Evolutionary conservation across 208 protist species (phyloP).

Genomic region (Leptomonas seymouri): DNA sequence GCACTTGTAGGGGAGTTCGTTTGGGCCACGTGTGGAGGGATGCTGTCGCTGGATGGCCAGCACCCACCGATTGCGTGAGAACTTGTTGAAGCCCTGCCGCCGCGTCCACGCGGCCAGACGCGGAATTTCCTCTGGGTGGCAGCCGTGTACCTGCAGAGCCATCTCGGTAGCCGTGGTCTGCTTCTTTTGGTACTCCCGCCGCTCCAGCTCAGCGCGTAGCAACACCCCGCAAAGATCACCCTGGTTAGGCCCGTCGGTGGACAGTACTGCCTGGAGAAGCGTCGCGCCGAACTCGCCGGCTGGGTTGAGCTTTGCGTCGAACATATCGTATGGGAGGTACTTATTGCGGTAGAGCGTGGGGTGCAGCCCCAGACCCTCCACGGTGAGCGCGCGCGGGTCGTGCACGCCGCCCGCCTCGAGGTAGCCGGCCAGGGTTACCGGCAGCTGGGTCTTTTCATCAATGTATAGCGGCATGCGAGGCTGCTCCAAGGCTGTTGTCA

Average conservation of each 20-base stretch:
- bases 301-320: constrained; percentile 74
- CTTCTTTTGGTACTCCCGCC: constrained; percentile 64
- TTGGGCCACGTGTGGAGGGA: constrained; percentile 24
- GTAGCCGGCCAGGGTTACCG: constrained; percentile 63
- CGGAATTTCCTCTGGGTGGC: constrained; percentile 69
- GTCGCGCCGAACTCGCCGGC: constrained; percentile 65
- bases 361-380: constrained; percentile 89
- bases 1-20: constrained; percentile 50
- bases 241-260: constrained; percentile 66
- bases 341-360: constrained; percentile 85
- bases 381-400: constrained; percentile 74
- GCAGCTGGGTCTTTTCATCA: constrained; percentile 27
- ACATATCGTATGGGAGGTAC: constrained; percentile 82
- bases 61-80: constrained; percentile 76
- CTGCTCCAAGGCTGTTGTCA: constrained; percentile 60
- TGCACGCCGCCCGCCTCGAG: constrained; percentile 61
- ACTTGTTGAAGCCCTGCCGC: constrained; percentile 87
- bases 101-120: constrained; percentile 77
- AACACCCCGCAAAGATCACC: constrained; percentile 84
- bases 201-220: constrained; percentile 81
- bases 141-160: constrained; percentile 70
- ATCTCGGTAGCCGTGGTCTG: constrained; percentile 74
- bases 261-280: constrained; percentile 80
- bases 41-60: constrained; percentile 53
- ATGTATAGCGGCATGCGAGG: constrained; percentile 67